A percentile compares a stretch with the other conserved stretches of the same genome.
These are phyloP conservation scores for Streptanthus diversifolius DNA, from an alignment of 345 rosid genomes.

Conservation along the genomic window DNA sequence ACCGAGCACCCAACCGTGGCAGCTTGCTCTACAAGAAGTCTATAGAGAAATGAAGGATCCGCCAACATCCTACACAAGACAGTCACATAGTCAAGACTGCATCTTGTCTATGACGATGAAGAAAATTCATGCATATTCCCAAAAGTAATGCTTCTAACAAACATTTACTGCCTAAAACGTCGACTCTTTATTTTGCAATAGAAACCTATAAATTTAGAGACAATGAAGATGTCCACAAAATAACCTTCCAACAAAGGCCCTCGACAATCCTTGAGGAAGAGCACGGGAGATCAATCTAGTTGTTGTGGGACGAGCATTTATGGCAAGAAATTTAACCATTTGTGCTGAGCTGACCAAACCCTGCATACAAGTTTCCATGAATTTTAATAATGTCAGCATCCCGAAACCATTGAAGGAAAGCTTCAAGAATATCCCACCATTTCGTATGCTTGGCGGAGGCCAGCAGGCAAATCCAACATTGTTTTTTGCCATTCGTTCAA, in stretches of 20 bases:
- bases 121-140: neutral
- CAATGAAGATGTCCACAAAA: neutral
- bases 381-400: constrained; percentile 9
- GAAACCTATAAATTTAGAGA: neutral
- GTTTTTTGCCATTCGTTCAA: constrained; percentile 96
- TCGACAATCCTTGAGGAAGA: constrained; percentile 77
- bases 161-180: neutral
- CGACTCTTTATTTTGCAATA: neutral
- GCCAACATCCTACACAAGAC: constrained; percentile 75
- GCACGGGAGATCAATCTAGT: constrained; percentile 78
- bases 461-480: constrained; percentile 94
- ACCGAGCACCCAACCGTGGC: constrained; percentile 82
- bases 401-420: neutral
- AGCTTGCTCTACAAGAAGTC: constrained; percentile 80
- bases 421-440: constrained; percentile 49
- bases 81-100: constrained; percentile 14
- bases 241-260: constrained; percentile 98
- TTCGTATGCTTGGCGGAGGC: constrained; percentile 94
- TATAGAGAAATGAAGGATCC: constrained; percentile 85
- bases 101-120: neutral
- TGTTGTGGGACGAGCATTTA: constrained; percentile 91
- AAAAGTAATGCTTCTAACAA: neutral
- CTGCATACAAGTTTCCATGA: constrained; percentile 47
- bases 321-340: constrained; percentile 83
- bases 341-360: constrained; percentile 98